Percentiles rank a stretch among this genome's conserved stretches.
Conservation (phyloP, 768 basidiomycete genomes). For the Agrocybe praecox region DNA sequence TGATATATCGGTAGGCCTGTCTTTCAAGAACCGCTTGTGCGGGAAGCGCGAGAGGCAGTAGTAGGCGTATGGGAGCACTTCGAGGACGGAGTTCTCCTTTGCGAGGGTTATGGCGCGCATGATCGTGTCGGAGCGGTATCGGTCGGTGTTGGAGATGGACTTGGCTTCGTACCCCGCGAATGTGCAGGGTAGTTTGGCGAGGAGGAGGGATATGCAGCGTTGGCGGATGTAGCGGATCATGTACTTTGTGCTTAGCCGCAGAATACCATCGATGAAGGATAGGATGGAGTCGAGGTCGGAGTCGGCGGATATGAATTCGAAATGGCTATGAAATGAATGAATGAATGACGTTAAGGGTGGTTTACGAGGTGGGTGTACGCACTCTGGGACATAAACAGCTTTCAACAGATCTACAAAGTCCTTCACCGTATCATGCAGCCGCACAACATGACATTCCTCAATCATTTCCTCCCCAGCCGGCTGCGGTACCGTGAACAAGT, state of each 20-base stretch:
- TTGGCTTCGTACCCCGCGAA: conserved; percentile 38
- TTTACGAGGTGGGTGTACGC: conserved; percentile 18
- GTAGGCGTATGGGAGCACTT: conserved; percentile 49
- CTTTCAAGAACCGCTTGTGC: conserved; percentile 37
- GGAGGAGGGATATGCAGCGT: conserved; percentile 52
- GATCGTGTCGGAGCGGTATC: conserved; percentile 40
- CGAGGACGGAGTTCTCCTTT: conserved; percentile 36
- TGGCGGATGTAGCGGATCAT: conserved; percentile 52
- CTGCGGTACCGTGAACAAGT: conserved; percentile 61
- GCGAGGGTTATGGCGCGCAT: conserved; percentile 49
- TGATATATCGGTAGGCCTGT: conserved; percentile 34
- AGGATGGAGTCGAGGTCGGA: conserved; percentile 48
- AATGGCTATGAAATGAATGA: conserved; percentile 27
- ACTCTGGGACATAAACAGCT: conserved; percentile 56
- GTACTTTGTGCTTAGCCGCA: conserved; percentile 69
- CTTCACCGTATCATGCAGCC: conserved; percentile 46
- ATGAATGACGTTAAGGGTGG: not conserved
- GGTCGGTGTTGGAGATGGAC: conserved; percentile 20
- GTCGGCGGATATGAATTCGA: conserved; percentile 33
- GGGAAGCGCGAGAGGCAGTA: conserved; percentile 50
- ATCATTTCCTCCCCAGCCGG: conserved; percentile 41
- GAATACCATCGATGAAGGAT: conserved; percentile 49
- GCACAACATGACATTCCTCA: conserved; percentile 54
- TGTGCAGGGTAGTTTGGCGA: conserved; percentile 39
- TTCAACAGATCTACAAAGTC: conserved; percentile 53